phyloP scores from a whole-genome alignment of 306 rosid genomes.

The Trifolium dubium region DNA sequence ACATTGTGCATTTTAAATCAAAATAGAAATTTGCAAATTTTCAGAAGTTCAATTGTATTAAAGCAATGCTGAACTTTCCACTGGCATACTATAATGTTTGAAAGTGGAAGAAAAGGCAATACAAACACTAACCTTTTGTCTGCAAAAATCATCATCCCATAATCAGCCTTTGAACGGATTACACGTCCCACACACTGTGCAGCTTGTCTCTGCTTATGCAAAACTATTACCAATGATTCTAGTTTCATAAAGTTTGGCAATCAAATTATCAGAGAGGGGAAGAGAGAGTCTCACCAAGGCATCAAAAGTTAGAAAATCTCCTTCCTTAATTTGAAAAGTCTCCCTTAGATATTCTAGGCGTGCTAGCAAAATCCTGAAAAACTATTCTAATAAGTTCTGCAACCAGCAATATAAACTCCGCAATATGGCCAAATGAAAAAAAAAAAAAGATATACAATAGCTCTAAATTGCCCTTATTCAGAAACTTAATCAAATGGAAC shows the following conservation, averaged over 20 bases:
- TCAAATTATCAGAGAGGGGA: conserved; percentile 5
- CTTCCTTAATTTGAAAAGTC: conserved; percentile 93
- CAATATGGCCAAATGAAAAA: conserved; percentile 10
- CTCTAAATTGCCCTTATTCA: conserved; percentile 7
- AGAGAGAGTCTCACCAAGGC: conserved; percentile 67
- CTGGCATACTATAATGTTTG: conserved; percentile 6
- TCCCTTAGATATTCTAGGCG: conserved; percentile 82
- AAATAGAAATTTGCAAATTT: conserved; percentile 12
- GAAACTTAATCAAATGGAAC: conserved; percentile 41
- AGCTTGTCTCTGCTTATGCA: conserved; percentile 83
- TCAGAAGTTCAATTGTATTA: neutral
- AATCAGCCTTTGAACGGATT: conserved; percentile 95
- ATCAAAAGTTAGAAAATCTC: conserved; percentile 93
- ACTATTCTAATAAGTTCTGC: conserved; percentile 23
- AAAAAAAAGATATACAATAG: neutral
- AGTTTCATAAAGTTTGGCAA: conserved; percentile 3
- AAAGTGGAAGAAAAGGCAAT: conserved; percentile 7
- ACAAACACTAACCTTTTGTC: conserved; percentile 73
- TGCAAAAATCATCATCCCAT: conserved; percentile 99
- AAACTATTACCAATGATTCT: conserved; percentile 28
- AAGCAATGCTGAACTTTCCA: conserved; percentile 3
- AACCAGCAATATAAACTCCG: conserved; percentile 15
- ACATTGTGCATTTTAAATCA: conserved; percentile 3
- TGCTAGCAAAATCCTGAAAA: conserved; percentile 85
- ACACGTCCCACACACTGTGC: conserved; percentile 98